These are phyloP conservation scores for Venturia oleaginea DNA, from an alignment of 2,329 filamentous ascomycete species.

Conservation along the genomic window DNA sequence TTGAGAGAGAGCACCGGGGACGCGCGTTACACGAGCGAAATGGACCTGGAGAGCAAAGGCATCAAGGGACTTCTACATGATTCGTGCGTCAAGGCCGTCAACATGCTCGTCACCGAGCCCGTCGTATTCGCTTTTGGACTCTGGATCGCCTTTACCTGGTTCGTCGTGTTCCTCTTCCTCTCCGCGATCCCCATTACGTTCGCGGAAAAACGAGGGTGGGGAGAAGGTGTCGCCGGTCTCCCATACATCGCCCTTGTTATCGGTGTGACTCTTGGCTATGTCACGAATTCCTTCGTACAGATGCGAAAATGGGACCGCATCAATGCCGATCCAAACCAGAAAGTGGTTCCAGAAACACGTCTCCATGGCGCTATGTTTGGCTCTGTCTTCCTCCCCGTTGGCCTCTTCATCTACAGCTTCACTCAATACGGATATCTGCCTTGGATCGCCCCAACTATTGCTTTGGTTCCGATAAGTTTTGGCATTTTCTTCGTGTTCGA, in stretches of 20 bases:
- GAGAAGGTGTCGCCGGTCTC: constrained; percentile 30
- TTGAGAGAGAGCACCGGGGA: constrained; percentile 33
- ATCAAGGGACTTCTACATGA: constrained; percentile 35
- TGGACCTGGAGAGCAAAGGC: constrained; percentile 56
- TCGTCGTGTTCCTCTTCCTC: constrained; percentile 43
- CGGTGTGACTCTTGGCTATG: constrained; percentile 28
- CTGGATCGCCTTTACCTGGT: constrained; percentile 88
- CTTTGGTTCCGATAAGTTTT: constrained; percentile 33
- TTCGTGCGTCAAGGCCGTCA: constrained; percentile 64
- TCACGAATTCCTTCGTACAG: constrained; percentile 25
- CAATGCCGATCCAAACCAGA: constrained; percentile 24
- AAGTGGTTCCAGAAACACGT: constrained; percentile 35
- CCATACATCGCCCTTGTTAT: constrained; percentile 36
- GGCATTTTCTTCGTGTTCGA: constrained; percentile 36
- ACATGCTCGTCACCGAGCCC: constrained; percentile 66
- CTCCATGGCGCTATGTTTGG: constrained; percentile 44
- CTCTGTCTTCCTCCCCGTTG: constrained; percentile 40
- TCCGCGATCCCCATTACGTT: constrained; percentile 40
- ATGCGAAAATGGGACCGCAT: constrained; percentile 26
- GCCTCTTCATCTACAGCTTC: constrained; percentile 45
- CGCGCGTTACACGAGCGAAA: constrained; percentile 69
- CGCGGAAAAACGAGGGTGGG: constrained; percentile 33
- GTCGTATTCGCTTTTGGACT: constrained; percentile 80
- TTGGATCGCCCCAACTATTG: constrained; percentile 33
- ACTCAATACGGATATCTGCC: constrained; percentile 36